Base-by-base conservation (phyloP, 148 eudicot genomes). In the Persicaria tinctoria region DNA sequence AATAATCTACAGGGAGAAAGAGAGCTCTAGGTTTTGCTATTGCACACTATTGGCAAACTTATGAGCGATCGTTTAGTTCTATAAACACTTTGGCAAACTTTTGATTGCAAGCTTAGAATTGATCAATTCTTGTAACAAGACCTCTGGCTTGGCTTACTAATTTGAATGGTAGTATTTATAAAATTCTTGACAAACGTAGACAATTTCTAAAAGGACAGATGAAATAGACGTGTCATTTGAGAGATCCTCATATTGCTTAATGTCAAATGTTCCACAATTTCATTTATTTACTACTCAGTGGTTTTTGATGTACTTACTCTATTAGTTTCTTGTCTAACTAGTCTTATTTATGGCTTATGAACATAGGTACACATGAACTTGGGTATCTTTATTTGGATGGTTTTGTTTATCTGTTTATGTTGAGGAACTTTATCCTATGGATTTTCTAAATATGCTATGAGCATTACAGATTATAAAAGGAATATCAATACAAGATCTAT, bases 201-300 rank as follows among this genome's bases (percentile, higher is more conserved):
- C 85, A 85, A 63, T 64, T 83, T 57, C 80, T 83, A 23, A 91
- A 88, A 81, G 89, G 59, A 73, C 87, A 44, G 55, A 78, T 45
- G 78, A 85, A 27, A 89, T 91, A 59, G 92, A 93, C 73, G 90
- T 86, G 72, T 86, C 94, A 53, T 83, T 91, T 81, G 89, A 91
- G 56, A 85, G 79, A 55, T 93, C 91, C 62, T 97, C 98, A 6
- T 93, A 93, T 83, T 93, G 83, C 82, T 68, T 93, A 48, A 93
- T 94, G 98, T 93, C 74, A 56, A 74, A 80, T 66, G 62, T 72
- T 79, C 45, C 4, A 51, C 45, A 55, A 3, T 64, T 38, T 7
- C 47, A 5, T 41, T 64, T 64, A 14, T 64, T 5, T 41, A 12
- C 13, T 64, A 45, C 12, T 8, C 45, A 62, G 32, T 27, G 32